A percentile compares a stretch with the other conserved stretches of the same genome.
Evolutionary conservation across 805 yeast species (phyloP).

Genomic region (Nakazawaea siamensis): DNA sequence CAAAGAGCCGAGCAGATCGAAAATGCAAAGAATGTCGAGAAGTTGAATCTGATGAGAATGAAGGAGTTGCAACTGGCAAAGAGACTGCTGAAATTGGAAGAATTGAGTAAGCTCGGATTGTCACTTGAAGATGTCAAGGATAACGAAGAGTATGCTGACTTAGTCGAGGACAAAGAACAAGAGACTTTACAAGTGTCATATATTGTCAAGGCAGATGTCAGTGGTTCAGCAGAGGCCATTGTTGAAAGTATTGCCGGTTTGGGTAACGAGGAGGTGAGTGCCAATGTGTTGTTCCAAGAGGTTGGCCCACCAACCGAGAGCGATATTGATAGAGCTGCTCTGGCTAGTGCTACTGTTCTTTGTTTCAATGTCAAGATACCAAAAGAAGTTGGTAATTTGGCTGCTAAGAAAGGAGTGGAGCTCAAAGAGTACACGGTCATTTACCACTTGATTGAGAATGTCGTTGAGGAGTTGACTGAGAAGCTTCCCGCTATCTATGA

Average conservation of each 20-base stretch:
- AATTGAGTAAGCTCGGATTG: conserved; percentile 55
- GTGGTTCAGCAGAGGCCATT: conserved; percentile 93
- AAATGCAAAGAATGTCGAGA: conserved; percentile 59
- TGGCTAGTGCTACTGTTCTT: conserved; percentile 65
- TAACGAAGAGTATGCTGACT: conserved; percentile 18
- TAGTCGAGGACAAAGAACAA: conserved; percentile 20
- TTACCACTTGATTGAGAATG: conserved; percentile 81
- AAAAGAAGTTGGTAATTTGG: conserved; percentile 50
- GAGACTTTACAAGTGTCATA: conserved; percentile 33
- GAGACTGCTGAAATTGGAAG: conserved; percentile 45
- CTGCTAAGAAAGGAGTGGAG: conserved; percentile 46
- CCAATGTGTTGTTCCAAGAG: conserved; percentile 60
- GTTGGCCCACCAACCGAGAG: conserved; percentile 72
- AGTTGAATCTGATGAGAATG: conserved; percentile 59
- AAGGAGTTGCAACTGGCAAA: conserved; percentile 44
- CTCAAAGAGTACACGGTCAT: conserved; percentile 70
- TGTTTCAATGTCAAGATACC: conserved; percentile 73
- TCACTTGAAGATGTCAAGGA: conserved; percentile 36
- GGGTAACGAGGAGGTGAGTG: conserved; percentile 81
- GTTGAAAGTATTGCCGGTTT: conserved; percentile 68
- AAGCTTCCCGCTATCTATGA: conserved; percentile 61
- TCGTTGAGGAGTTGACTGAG: conserved; percentile 53
- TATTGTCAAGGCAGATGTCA: conserved; percentile 84
- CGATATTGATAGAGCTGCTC: conserved; percentile 59
- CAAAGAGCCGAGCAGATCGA: conserved; percentile 42